Conservation (phyloP, 768 basidiomycete species). For the Podaxis carcinomalis region DNA sequence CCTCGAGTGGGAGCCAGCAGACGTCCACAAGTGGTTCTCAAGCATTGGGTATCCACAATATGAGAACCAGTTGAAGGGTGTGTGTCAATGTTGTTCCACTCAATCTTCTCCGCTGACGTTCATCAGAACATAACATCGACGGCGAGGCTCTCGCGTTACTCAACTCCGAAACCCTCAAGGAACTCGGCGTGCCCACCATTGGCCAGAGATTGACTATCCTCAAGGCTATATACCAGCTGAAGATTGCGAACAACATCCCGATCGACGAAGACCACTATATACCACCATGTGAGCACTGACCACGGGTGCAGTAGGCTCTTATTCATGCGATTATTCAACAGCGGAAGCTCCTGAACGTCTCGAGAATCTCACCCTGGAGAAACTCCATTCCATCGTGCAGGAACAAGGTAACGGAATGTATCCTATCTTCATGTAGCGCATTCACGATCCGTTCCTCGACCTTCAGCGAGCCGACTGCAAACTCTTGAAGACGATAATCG, state of each 20-base stretch:
- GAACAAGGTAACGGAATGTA: slow-evolving; percentile 59
- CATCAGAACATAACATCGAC: slow-evolving; percentile 80
- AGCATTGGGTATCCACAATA: slow-evolving; percentile 83
- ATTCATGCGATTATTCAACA: slow-evolving; percentile 14
- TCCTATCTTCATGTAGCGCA: background rate
- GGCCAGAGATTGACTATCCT: slow-evolving; percentile 91
- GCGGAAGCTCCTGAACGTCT: slow-evolving; percentile 28
- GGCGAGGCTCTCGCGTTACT: slow-evolving; percentile 87
- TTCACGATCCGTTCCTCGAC: background rate
- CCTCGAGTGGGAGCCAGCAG: slow-evolving; percentile 68
- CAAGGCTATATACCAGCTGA: slow-evolving; percentile 87
- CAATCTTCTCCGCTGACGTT: background rate
- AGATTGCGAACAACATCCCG: slow-evolving; percentile 77
- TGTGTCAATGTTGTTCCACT: slow-evolving; percentile 19
- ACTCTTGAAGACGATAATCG: slow-evolving; percentile 76
- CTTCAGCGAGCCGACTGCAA: slow-evolving; percentile 61
- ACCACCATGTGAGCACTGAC: slow-evolving; percentile 68
- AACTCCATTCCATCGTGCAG: slow-evolving; percentile 59
- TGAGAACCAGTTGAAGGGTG: slow-evolving; percentile 77
- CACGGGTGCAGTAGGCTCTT: background rate
- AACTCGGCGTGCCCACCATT: slow-evolving; percentile 83
- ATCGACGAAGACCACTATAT: slow-evolving; percentile 84
- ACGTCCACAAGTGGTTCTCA: slow-evolving; percentile 77
- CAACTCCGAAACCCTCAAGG: slow-evolving; percentile 80
- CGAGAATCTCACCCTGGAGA: slow-evolving; percentile 55